Base-by-base conservation (phyloP, 2,329 filamentous ascomycete genomes). In the Nemania sp. region DNA sequence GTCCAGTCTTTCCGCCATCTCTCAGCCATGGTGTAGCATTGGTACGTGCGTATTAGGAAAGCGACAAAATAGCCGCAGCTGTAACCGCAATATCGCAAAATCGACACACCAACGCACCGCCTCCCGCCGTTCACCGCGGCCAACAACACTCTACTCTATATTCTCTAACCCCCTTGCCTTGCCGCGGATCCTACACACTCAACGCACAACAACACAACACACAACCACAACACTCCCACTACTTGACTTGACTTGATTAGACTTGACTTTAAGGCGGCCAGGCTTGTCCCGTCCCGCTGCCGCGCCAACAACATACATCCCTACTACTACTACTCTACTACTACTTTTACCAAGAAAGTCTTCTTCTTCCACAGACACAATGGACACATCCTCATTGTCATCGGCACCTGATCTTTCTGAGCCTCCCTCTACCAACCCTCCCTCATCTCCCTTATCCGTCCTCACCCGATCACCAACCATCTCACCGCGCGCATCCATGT, bases 371-470 rank as follows among this genome's bases (percentile, higher is more conserved):
- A 41, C 11, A 41, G 35, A 58, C 55, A 64, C 57, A 57, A 74
- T 76, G 73, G 75, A 74, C 66, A 69, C 69, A 51, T 74, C 74
- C 4, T 71, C 70, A 27, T 60, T 72, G 38, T 74, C 71, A 22
- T 74, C 75, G 15, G 49, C 63, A 13, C 76, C 77, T n/a, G 75
- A 77, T 26, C 72, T 77, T 32, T 78, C 77, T 35, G 76, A 83
- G 35, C 77, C 81, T 4, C 82, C 82, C 27, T 87, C 84, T 43
- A 76, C 79, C 60, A 79, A 83, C 47, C 77, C 81, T 13, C 82
- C 66, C 79, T 87, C 85, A 2, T 88, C 87, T 38, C 86, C 87
- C 38, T 82, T 89, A 49, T 88, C 87, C 1, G 77, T 82, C 32
- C 80, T 88, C 56, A 86, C 85, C 24, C 81, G 82, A 55, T 87